Base-by-base conservation (phyloP, 2,329 filamentous ascomycete genomes). In the Fusarium dlaminii region DNA sequence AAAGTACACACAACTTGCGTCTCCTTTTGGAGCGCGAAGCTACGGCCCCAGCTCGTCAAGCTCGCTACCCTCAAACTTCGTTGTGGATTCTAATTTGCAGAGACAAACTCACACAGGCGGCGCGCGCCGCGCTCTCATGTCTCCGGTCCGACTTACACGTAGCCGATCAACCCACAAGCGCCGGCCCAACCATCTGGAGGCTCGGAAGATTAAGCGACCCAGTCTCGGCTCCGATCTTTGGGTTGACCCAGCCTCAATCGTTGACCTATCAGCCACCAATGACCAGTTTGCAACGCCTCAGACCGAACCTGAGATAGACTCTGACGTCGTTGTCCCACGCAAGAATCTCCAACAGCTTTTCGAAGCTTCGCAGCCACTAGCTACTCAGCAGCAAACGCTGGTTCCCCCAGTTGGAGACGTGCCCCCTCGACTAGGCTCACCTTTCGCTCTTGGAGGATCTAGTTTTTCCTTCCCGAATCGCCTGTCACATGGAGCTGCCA, bases 401-500 rank as follows among this genome's bases (percentile, higher is more conserved):
- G 74, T 80, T 39, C 73, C 78, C 74, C 81, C 84, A 12, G 77
- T 79, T 3, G 79, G 79, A 6, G 72, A 74, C 43, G 82, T 82
- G 4, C 86, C 85, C 45, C 83, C 85, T 20, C 86, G 89, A 12
- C 84, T 92, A 8, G 88, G 90, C 36, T 92, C 90, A 10, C 90
- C 90, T 0, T 91, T 92, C 71, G 82, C 85, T 13, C 84, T 84
- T 39, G 79, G 84, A 15, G 83, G 80, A 63, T 84, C 86, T 18
- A 90, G 87, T 79, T 86, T 89, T 76, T 91, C 90, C 51, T 90
- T 91, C 70, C 90, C 90, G n/a, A 89, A 88, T 66, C 86, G 90
- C 45, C 79, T 87, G 36, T 86, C 85, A 37, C 86, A 87, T 72
- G 83, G 85, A 6, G 81, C 82, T 18, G 83, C 82, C 45, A 82